These are phyloP conservation scores for Aspergillus sp. DNA, from an alignment of 2,329 filamentous ascomycete genomes.

Conservation along the genomic window DNA sequence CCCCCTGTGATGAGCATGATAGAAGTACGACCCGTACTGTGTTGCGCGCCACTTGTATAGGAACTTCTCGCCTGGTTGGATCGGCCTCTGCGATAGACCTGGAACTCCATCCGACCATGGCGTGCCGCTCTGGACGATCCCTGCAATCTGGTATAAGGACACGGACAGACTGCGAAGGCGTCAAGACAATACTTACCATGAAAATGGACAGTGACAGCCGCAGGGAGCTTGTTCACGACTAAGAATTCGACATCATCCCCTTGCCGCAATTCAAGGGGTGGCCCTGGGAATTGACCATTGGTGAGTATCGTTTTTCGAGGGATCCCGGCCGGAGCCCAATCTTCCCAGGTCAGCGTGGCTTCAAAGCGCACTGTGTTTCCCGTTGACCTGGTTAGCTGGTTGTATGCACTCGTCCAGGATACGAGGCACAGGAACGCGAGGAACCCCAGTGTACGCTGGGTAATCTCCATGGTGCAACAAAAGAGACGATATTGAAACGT, in stretches of 20 bases:
- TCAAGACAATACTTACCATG: constrained; percentile 23
- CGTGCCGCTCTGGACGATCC: constrained; percentile 49
- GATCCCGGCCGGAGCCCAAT: constrained; percentile 27
- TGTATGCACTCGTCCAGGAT: constrained; percentile 6
- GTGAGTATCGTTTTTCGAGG: constrained; percentile 26
- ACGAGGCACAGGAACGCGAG: constrained; percentile 10
- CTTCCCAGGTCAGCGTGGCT: constrained; percentile 32
- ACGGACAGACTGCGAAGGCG: not conserved
- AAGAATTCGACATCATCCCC: constrained; percentile 28
- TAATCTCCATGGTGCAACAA: not conserved
- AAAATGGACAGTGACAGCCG: constrained; percentile 27
- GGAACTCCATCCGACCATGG: constrained; percentile 61
- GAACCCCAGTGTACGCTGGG: constrained; percentile 3
- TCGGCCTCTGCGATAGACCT: constrained; percentile 53
- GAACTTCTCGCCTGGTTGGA: constrained; percentile 49
- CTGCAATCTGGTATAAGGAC: constrained; percentile 4
- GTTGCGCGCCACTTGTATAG: constrained; percentile 54
- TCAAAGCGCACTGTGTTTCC: constrained; percentile 24
- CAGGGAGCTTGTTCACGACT: constrained; percentile 26
- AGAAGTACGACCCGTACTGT: constrained; percentile 59
- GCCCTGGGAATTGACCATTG: constrained; percentile 30
- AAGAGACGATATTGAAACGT: not conserved
- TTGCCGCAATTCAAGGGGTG: constrained; percentile 23
- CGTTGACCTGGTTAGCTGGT: constrained; percentile 4
- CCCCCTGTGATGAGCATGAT: constrained; percentile 55